A percentile compares a stretch with the other conserved stretches of the same genome.
phyloP scores from a whole-genome alignment of 2,329 filamentous ascomycete genomes.

The Talaromyces rugulosus region DNA sequence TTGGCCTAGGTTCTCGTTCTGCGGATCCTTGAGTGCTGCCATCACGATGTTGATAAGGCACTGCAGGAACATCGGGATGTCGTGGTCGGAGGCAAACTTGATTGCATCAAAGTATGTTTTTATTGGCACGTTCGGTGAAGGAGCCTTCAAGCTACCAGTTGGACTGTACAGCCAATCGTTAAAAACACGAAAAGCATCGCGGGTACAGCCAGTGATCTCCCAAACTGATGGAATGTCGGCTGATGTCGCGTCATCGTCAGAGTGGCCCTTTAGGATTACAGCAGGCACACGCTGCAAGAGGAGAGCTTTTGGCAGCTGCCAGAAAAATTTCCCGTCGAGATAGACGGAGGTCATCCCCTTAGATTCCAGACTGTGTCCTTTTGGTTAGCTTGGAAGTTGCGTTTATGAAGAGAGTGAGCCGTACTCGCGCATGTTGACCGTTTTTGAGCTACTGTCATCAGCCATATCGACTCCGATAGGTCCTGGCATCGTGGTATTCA shows the following conservation, averaged over 20 bases:
- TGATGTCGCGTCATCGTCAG: neutral
- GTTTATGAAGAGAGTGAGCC: neutral
- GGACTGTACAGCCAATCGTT: constrained; percentile 8
- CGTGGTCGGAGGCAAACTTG: neutral
- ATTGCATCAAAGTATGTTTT: constrained; percentile 4
- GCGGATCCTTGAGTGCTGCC: neutral
- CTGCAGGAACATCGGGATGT: neutral
- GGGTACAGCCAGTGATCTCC: constrained; percentile 5
- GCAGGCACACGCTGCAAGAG: neutral
- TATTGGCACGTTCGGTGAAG: neutral
- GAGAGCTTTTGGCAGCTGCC: constrained; percentile 5
- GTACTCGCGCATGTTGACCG: neutral
- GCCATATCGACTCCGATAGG: neutral
- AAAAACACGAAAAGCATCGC: constrained; percentile 4
- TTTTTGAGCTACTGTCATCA: neutral
- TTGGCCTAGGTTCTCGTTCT: neutral
- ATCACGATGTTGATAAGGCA: neutral
- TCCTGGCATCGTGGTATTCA: neutral
- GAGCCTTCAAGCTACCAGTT: neutral
- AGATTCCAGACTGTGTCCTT: constrained; percentile 1
- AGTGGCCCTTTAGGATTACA: neutral
- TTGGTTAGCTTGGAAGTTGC: neutral
- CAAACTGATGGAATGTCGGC: neutral
- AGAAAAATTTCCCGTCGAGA: constrained; percentile 4
- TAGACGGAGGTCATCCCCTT: constrained; percentile 6